Base-by-base conservation (phyloP, 371 early-diverging fungal species). In the Mucor mucedo region DNA sequence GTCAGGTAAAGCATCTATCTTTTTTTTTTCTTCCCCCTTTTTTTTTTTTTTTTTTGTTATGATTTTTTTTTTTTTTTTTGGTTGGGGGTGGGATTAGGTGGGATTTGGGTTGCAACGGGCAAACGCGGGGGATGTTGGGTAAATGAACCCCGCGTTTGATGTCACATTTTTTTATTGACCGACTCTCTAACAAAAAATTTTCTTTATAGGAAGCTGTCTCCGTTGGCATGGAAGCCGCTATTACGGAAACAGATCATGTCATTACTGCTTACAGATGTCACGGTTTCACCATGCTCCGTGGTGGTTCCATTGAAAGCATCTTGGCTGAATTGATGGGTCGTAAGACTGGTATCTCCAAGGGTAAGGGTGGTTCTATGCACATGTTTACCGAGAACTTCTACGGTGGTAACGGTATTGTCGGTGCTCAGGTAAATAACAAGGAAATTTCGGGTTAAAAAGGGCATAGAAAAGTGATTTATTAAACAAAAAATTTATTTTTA, bases 331-430 rank as follows among this genome's bases (percentile, higher is more conserved):
- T 94, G 76, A 86, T 92, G 86, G 96, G 98, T 64, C 90, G 93
- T 66, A 69, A 75, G 45, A 92, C 82, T 62, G 99, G 99, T 72
- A 89, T 93, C 70, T 95, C 98, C 39, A 85, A 89, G 75, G 99
- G 99, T 59, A 99, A 98, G 89, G 99, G 99, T 68, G 99, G 99
- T 35, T 99, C 99, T 61, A 99, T 99, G 99, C 99, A 99, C 89
- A 95, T 99, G 92, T 99, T 97, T 82, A 92, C 95, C 55, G 84
- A 86, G 56, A 89, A 92, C 76, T 99, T 99, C 84, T 98, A 92
- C 80, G 99, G 99, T 70, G 99, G 99, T 64, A 98, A 99, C 89
- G 99, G 99, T 70, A 99, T 99, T 73, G 99, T 99, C 60, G 99
- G 99, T 65, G 99, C 99, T 44, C 99, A 99, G 84, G 68, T 66